Base-by-base conservation (phyloP, 2,329 filamentous ascomycete species). In the Ustulina deusta region DNA sequence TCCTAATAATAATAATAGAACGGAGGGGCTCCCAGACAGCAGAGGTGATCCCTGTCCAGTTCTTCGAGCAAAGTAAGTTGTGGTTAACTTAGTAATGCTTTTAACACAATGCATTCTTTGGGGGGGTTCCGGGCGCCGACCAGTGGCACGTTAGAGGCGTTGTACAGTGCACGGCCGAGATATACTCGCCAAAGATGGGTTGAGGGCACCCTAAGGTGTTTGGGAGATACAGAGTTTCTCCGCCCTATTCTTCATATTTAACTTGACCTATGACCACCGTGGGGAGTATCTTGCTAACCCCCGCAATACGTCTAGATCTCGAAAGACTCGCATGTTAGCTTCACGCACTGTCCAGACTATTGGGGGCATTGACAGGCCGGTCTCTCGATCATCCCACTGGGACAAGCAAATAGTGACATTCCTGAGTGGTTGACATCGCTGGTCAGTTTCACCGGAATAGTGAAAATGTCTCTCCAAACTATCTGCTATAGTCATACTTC, bases 231-330 rank as follows among this genome's bases (percentile, higher is more conserved):
- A 25, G 0, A 59, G 7, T 13, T 65, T 63, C 58, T 63, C 63
- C 62, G 62, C 66, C 65, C 15, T 27, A 25, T n/a, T 11, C 20
- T 2, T 10, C 6, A 5, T 2, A 17, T 32, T 38, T 22, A 5
- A n/a, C 3, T 25, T 10, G 27, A 40, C 1, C 10, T 13, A 20
- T 1, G 9, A 25, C 27, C 25, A 4, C 6, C 7, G 17, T 10
- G 7, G 10, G 5, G 13, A 49, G 66, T 66, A 66, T 22, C 22
- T 17, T 13, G 7, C 25, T 62, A 65, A 68, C 69, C 69, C 68
- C 66, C 66, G 63, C 69, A 56, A 40, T 62, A n/a, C 25, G 32
- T 58, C 54, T 25, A 59, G 62, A 61, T 34, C 57, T 44, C 46
- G 3, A n/a, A 10, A 13, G 38, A 46, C 61, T 56, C 20, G 29